Evolutionary conservation across 108 stramenopile genomes (phyloP).

Genomic region (Cyclotella distinguenda): DNA sequence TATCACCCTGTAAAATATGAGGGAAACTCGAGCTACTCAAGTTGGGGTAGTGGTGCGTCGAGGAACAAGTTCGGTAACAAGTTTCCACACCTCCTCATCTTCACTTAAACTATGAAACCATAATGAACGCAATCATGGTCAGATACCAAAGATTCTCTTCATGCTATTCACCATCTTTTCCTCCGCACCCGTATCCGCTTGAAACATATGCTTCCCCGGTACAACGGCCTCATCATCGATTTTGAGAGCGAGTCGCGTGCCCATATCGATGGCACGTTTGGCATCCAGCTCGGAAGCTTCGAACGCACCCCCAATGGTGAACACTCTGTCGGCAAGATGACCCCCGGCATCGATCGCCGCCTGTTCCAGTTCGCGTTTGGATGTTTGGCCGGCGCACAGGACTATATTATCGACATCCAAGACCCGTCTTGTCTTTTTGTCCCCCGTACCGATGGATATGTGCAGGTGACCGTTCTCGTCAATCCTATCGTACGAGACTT

Average conservation of each 20-base stretch:
- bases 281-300: slow-evolving; percentile 95
- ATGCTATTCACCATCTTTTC: slow-evolving; percentile 55
- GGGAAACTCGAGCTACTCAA: too few species aligned
- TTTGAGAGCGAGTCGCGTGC: slow-evolving; percentile 86
- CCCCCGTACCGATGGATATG: slow-evolving; percentile 60
- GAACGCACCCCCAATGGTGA: slow-evolving; percentile 92
- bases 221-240: slow-evolving; percentile 65
- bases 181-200: slow-evolving; percentile 56
- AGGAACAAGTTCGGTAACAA: too few species aligned
- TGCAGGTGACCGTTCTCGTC: slow-evolving; percentile 92
- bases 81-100: too few species aligned
- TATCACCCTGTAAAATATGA: too few species aligned
- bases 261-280: slow-evolving; percentile 98
- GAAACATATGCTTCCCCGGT: slow-evolving; percentile 73
- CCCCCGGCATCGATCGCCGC: slow-evolving; percentile 28
- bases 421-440: slow-evolving; percentile 53
- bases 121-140: slow-evolving; percentile 1
- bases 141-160: slow-evolving; percentile 23
- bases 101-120: too few species aligned
- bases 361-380: slow-evolving; percentile 45
- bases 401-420: slow-evolving; percentile 94
- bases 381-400: slow-evolving; percentile 93
- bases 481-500: slow-evolving; percentile 85
- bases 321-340: slow-evolving; percentile 58
- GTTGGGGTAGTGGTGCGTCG: too few species aligned